Evolutionary conservation across 305 asterid genomes (phyloP), one percentile per base, ranked within the genome.

Genomic region (Salvia sclarea): DNA sequence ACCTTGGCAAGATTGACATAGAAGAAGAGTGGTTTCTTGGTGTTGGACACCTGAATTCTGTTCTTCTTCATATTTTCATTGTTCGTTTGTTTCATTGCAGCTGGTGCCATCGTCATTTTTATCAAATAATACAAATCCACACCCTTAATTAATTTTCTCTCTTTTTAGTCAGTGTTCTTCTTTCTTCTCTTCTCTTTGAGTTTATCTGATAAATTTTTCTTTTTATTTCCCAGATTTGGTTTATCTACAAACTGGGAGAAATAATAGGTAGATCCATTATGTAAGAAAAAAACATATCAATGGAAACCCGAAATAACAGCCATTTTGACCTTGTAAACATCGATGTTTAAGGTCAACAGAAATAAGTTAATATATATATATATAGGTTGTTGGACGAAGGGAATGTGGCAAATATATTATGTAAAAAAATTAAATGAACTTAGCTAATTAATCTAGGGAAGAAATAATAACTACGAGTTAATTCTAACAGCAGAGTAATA

Each of bases 1-100:
- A 89, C 96, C 90, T 89, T 89, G 2, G 96, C 92, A 68, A 90
- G 95, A 76, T 85, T 87, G 81, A 89, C 91, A 57, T 85, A 89
- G 84, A 87, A 87, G 82, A 87, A 89, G 78, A 89, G 89, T 13
- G 96, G 95, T 69, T 89, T 90, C 86, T 90, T 90, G 31, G 93
- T 90, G 64, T 90, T 85, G 68, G 96, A 90, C 5, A 90, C 95
- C 69, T 87, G 96, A 81, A 90, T 90, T 69, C 88, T 80, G 62
- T 90, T 90, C 78, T 85, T 85, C 84, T 76, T 88, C 67, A 72
- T 47, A 52, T 64, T 66, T 5, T 63, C 79, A 33, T 63, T 65
- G 52, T 56, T 77, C 53, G 48, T 54, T 48, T 72, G 76, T 47
- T 66, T 49, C 72, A 50, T 59, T 78, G 80, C 79, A 73, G 68